phyloP scores from a whole-genome alignment of 768 basidiomycete species.

The Rhizopogon vulgaris region DNA sequence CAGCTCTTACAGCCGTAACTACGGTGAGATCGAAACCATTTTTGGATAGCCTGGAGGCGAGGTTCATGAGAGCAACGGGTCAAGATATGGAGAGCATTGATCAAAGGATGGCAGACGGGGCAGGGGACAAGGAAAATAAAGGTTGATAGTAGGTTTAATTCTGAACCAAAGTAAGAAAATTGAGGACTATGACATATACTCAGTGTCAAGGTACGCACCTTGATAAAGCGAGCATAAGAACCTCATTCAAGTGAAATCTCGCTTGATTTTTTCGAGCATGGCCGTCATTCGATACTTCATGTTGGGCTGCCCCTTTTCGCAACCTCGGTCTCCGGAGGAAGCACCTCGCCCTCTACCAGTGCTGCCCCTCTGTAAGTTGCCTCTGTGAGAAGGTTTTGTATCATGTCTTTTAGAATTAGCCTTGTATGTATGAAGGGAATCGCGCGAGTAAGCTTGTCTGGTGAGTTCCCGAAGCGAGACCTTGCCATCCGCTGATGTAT shows the following conservation, averaged over 20 bases:
- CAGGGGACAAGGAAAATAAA: slow-evolving; percentile 53
- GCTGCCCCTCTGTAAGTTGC: slow-evolving; percentile 12
- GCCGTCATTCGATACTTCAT: slow-evolving; percentile 88
- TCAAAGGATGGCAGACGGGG: slow-evolving; percentile 33
- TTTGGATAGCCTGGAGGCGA: slow-evolving; percentile 48
- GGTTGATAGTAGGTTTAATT: slow-evolving; percentile 23
- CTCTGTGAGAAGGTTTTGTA: background rate
- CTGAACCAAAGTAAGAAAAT: background rate
- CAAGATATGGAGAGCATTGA: slow-evolving; percentile 25
- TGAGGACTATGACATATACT: slow-evolving; percentile 2
- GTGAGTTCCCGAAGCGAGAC: slow-evolving; percentile 53
- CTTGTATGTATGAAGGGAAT: slow-evolving; percentile 54
- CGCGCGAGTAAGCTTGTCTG: slow-evolving; percentile 54
- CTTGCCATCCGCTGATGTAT: slow-evolving; percentile 6
- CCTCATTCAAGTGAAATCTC: slow-evolving; percentile 35
- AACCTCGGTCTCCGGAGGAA: slow-evolving; percentile 24
- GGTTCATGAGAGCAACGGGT: slow-evolving; percentile 51
- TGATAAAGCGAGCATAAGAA: background rate
- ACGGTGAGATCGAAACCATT: slow-evolving; percentile 41
- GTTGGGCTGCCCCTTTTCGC: slow-evolving; percentile 45
- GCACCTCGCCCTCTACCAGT: slow-evolving; percentile 24
- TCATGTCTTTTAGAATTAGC: slow-evolving; percentile 30
- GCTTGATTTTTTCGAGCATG: slow-evolving; percentile 82
- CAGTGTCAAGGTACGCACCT: slow-evolving; percentile 1
- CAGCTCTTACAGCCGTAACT: slow-evolving; percentile 61